Percentiles rank a stretch among this genome's conserved stretches.
phyloP scores from a whole-genome alignment of 2,329 filamentous ascomycete genomes.

The Pleurostoma richardsiae region DNA sequence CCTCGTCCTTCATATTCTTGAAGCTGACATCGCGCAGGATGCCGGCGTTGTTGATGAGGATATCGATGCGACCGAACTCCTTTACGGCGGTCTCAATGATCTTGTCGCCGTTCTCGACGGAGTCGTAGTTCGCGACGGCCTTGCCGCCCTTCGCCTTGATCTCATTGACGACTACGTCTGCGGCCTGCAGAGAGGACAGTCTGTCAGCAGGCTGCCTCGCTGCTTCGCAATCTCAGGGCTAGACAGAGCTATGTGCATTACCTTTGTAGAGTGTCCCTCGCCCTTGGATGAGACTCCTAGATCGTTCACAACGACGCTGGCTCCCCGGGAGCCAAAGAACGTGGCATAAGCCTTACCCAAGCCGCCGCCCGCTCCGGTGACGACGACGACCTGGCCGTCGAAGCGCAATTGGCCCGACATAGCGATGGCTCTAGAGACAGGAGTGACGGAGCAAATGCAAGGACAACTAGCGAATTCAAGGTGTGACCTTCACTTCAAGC shows the following conservation, averaged over 20 bases:
- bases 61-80: constrained; percentile 79
- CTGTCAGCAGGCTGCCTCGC: constrained; percentile 13
- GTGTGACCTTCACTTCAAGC: no score
- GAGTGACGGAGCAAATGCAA: no score
- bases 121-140: constrained; percentile 96
- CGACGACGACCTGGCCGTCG: constrained; percentile 83
- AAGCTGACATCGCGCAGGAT: constrained; percentile 94
- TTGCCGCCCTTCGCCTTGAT: constrained; percentile 87
- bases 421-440: not conserved
- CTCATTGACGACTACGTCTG: constrained; percentile 77
- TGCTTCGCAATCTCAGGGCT: constrained; percentile 1
- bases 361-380: constrained; percentile 81
- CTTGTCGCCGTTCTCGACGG: constrained; percentile 85
- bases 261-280: constrained; percentile 82
- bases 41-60: constrained; percentile 97
- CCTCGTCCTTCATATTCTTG: constrained; percentile 96
- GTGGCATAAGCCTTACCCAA: constrained; percentile 77
- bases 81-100: constrained; percentile 89
- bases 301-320: constrained; percentile 78
- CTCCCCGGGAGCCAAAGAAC: constrained; percentile 89
- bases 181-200: constrained; percentile 48
- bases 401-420: constrained; percentile 70
- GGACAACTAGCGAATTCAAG: no score
- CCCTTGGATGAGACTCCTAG: constrained; percentile 90
- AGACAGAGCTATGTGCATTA: constrained; percentile 30